phyloP scores from a whole-genome alignment of 306 rosid genomes.

The Adenanthera pavonina region DNA sequence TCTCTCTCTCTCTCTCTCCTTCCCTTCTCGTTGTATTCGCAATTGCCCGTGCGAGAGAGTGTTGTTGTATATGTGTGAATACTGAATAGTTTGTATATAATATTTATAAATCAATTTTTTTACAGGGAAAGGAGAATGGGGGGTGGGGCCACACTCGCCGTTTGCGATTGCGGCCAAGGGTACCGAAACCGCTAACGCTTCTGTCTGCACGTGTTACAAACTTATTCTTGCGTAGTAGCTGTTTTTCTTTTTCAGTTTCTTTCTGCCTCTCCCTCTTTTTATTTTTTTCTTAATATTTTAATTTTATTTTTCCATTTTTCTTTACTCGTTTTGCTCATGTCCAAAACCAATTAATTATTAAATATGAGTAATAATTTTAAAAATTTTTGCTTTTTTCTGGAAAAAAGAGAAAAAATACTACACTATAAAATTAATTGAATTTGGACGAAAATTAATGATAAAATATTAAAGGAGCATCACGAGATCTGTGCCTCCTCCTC shows the following conservation, averaged over 20 bases:
- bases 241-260: not conserved
- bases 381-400: no score
- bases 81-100: not conserved
- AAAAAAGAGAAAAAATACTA: no score
- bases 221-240: not conserved
- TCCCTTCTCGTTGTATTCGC: slow-evolving; percentile 46
- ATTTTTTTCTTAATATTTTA: not conserved
- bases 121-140: not conserved
- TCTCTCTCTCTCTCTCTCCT: slow-evolving; percentile 42
- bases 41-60: slow-evolving; percentile 11
- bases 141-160: slow-evolving; percentile 49
- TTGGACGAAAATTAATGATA: not conserved
- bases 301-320: not conserved
- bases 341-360: not conserved
- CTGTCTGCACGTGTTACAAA: slow-evolving; percentile 53
- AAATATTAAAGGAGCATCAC: not conserved
- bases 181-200: slow-evolving; percentile 45
- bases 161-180: slow-evolving; percentile 40
- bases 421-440: not conserved
- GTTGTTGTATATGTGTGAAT: not conserved
- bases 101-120: slow-evolving; percentile 29
- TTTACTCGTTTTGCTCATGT: not conserved
- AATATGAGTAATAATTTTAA: not conserved
- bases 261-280: not conserved
- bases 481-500: not conserved